Evolutionary conservation across 2,329 filamentous ascomycete species (phyloP).

Genomic region (Calonectria fujianensis): DNA sequence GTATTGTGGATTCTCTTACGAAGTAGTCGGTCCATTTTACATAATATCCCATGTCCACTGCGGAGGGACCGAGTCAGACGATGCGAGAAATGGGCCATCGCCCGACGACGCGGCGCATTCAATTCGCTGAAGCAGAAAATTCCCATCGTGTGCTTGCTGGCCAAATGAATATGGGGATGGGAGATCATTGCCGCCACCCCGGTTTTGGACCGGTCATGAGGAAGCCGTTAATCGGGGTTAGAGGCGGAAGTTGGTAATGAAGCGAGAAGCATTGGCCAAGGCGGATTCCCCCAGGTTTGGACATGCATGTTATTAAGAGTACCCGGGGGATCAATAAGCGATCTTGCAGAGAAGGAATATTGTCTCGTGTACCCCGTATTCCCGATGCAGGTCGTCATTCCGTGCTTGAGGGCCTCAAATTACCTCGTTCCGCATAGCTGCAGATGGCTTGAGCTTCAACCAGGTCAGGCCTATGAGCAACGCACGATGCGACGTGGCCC

Average conservation of each 20-base stretch:
- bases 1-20: slow-evolving; percentile 40
- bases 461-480: slow-evolving; percentile 21
- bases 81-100: slow-evolving; percentile 29
- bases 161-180: slow-evolving; percentile 7
- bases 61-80: slow-evolving; percentile 38
- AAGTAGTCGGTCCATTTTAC: slow-evolving; percentile 46
- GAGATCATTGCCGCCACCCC: slow-evolving; percentile 19
- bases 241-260: slow-evolving; percentile 31
- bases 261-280: slow-evolving; percentile 34
- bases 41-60: slow-evolving; percentile 36
- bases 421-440: slow-evolving; percentile 16
- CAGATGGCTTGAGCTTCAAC: slow-evolving; percentile 22
- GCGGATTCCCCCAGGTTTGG: background rate
- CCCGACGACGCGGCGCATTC: slow-evolving; percentile 25
- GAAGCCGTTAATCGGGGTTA: slow-evolving; percentile 21
- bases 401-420: slow-evolving; percentile 7
- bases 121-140: slow-evolving; percentile 17
- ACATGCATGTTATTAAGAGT: slow-evolving; percentile 19
- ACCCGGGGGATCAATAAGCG: background rate
- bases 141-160: background rate
- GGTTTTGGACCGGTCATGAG: slow-evolving; percentile 27
- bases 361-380: slow-evolving; percentile 10
- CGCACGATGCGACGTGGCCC: slow-evolving; percentile 13
- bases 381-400: slow-evolving; percentile 9
- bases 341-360: slow-evolving; percentile 6